Evolutionary conservation across 1,284 basidiomycete genomes (phyloP), one percentile per base, ranked within the genome.

Genomic region (Chalciporus sp.): DNA sequence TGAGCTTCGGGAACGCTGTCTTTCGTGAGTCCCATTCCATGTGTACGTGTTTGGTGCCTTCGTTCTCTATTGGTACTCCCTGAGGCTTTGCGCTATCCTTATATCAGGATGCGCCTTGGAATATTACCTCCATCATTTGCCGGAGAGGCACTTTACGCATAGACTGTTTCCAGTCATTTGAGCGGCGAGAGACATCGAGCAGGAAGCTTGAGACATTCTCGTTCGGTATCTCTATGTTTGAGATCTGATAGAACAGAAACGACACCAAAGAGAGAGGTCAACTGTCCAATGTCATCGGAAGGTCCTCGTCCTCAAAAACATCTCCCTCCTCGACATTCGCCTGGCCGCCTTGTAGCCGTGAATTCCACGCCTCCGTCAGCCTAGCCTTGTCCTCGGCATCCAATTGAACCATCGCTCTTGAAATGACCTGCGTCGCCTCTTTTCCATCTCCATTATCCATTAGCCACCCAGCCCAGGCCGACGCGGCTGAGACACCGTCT

Each of bases 401-500:
- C 53, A 69, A 49, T 39, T 63, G 66, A 26, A 58, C 58, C 57
- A 64, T 63, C 51, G 66, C 67, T 46, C 60, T 60, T 35, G 62
- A 70, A 43, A 79, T 65, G 40, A 73, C 58, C 29, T 61, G 65
- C 33, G 61, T 67, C 43, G 74, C 77, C 55, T 70, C 72, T 44
- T 61, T 66, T 51, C 75, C 74, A 48, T 69, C 63, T 47, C 74
- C 77, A 45, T 69, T 68, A 48, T 58, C 60, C 64, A 77, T 58
- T 45, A 81, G 58, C 79, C 79, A 83, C 53, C 63, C 60, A 33
- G 74, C 79, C 79, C 78, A 83, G 58, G 64, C 71, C 50, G 72
- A 59, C 7, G 72, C 70, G 50, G 81, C 80, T 51, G 64, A 67
- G 39, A 70, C 66, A 23, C 54, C 61, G 29, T 79, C 76, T 45